These are phyloP conservation scores for Vanderwaltozyma polyspora DNA, from an alignment of 805 yeast genomes.

Conservation along the genomic window DNA sequence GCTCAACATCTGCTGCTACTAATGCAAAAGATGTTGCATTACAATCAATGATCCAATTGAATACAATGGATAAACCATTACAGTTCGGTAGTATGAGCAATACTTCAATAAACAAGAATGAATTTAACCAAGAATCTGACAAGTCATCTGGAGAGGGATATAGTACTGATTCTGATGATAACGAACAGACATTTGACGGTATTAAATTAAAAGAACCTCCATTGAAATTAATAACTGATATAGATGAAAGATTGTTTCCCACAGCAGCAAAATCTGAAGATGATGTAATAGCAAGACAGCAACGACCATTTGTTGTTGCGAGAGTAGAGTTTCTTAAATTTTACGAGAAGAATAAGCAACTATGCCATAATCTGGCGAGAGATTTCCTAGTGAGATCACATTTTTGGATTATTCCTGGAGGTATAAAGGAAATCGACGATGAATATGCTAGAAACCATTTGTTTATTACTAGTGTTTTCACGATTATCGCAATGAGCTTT, in stretches of 20 bases:
- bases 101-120: not conserved
- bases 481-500: conserved; percentile 43
- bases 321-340: conserved; percentile 37
- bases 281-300: conserved; percentile 22
- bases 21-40: conserved; percentile 3
- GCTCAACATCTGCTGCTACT: conserved; percentile 8
- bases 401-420: conserved; percentile 54
- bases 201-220: conserved; percentile 27
- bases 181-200: conserved; percentile 2
- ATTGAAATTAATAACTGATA: conserved; percentile 26
- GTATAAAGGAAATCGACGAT: conserved; percentile 37
- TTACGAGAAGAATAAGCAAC: conserved; percentile 32
- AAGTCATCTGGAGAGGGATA: too few species aligned
- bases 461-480: conserved; percentile 44
- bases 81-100: not conserved
- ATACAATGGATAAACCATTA: not conserved
- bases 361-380: conserved; percentile 36
- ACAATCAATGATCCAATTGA: not conserved
- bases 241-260: conserved; percentile 32
- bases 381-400: conserved; percentile 43
- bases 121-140: not conserved
- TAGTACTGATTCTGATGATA: too few species aligned
- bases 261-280: conserved; percentile 17
- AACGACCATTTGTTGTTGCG: conserved; percentile 28
- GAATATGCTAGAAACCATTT: conserved; percentile 41